Percentiles rank a stretch among this genome's conserved stretches.
These are phyloP conservation scores for Capronia americana DNA, from an alignment of 2,329 filamentous ascomycete genomes.

Conservation along the genomic window DNA sequence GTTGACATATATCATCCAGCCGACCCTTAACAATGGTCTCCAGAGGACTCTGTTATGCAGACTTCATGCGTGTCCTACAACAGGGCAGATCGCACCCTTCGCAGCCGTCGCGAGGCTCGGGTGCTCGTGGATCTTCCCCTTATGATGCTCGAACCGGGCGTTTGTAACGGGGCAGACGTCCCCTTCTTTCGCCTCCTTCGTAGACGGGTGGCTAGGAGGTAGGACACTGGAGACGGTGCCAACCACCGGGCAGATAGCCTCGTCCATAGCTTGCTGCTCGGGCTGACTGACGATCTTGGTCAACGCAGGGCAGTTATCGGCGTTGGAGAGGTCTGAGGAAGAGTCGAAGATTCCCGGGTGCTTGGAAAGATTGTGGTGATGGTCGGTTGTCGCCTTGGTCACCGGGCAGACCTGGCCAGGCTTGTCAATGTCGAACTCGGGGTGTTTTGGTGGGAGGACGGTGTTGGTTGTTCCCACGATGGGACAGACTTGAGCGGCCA, in stretches of 20 bases:
- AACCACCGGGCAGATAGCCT: slow-evolving; percentile 39
- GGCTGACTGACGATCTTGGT: slow-evolving; percentile 37
- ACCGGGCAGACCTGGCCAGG: slow-evolving; percentile 39
- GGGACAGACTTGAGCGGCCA: slow-evolving; percentile 38
- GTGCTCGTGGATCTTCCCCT: slow-evolving; percentile 34
- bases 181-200: slow-evolving; percentile 30
- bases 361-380: slow-evolving; percentile 39
- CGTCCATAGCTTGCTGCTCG: slow-evolving; percentile 38
- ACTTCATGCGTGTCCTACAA: slow-evolving; percentile 25
- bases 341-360: slow-evolving; percentile 37
- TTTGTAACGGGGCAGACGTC: slow-evolving; percentile 39
- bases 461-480: slow-evolving; percentile 40
- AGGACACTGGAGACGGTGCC: slow-evolving; percentile 39
- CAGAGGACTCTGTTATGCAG: not conserved
- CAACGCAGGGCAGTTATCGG: slow-evolving; percentile 36
- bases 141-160: slow-evolving; percentile 37
- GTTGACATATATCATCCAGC: not conserved
- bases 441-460: slow-evolving; percentile 38
- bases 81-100: slow-evolving; percentile 37
- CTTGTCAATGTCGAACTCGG: slow-evolving; percentile 35
- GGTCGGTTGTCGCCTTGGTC: slow-evolving; percentile 39
- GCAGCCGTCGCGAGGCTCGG: slow-evolving; percentile 30
- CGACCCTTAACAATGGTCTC: not conserved
- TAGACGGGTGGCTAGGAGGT: slow-evolving; percentile 38
- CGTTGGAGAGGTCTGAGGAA: slow-evolving; percentile 27